Evolutionary conservation across 1,139 yeast species (phyloP).

Genomic region (Debaryomycetaceae sp.): DNA sequence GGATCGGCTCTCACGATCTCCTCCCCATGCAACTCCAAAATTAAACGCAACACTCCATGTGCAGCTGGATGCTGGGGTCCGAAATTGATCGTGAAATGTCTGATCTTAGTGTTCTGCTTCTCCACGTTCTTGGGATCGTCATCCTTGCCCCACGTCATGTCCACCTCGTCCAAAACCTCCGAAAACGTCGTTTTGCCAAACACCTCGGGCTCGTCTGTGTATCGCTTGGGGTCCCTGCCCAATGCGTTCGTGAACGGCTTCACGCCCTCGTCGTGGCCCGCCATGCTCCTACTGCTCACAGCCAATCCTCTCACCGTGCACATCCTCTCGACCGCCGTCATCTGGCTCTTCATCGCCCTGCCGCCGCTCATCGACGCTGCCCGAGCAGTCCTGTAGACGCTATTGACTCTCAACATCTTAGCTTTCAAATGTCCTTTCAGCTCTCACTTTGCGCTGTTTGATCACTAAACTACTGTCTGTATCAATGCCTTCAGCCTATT

Average conservation of each 20-base stretch:
- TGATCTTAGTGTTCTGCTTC: constrained; percentile 56
- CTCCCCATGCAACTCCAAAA: constrained; percentile 84
- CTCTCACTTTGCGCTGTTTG: background rate
- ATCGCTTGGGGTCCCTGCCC: constrained; percentile 35
- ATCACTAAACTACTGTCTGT: background rate
- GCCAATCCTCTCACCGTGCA: background rate
- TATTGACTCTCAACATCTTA: constrained; percentile 21
- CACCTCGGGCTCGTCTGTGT: constrained; percentile 29
- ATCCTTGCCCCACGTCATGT: constrained; percentile 45
- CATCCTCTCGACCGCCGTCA: constrained; percentile 9
- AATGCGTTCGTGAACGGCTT: constrained; percentile 34
- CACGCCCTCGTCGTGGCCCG: constrained; percentile 15
- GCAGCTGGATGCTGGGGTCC: constrained; percentile 97
- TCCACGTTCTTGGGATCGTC: constrained; percentile 44
- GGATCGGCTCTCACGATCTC: constrained; percentile 87
- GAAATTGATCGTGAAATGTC: constrained; percentile 86
- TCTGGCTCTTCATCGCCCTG: constrained; percentile 7
- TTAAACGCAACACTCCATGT: constrained; percentile 85
- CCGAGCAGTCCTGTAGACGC: constrained; percentile 9
- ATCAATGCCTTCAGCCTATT: background rate
- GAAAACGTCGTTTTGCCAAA: constrained; percentile 43
- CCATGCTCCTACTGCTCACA: constrained; percentile 7
- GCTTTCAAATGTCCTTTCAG: constrained; percentile 1
- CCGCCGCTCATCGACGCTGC: constrained; percentile 5
- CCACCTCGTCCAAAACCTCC: constrained; percentile 46